phyloP scores from a whole-genome alignment of 495 filamentous ascomycete species.

The Glarea lozoyensis region DNA sequence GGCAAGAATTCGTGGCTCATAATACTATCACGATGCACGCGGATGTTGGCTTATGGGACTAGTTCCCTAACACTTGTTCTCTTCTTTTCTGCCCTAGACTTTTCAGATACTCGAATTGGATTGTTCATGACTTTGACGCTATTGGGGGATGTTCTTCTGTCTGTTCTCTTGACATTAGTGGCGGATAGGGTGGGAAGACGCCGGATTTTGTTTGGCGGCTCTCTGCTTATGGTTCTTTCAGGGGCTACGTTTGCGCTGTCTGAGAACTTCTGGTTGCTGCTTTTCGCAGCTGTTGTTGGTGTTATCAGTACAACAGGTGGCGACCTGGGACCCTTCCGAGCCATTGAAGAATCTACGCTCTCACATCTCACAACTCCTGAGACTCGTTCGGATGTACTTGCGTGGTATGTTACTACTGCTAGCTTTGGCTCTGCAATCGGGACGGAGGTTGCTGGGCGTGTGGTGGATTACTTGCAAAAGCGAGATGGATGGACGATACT shows the following conservation, averaged over 20 bases:
- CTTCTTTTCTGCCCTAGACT: constrained; percentile 56
- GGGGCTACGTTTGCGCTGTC: constrained; percentile 59
- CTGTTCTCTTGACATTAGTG: constrained; percentile 61
- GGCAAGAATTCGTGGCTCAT: constrained; percentile 61
- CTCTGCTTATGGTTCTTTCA: constrained; percentile 56
- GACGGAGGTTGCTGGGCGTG: constrained; percentile 56
- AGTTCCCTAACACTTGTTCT: constrained; percentile 71
- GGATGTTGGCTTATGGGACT: constrained; percentile 71
- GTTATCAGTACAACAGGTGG: constrained; percentile 75
- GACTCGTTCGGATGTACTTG: constrained; percentile 60
- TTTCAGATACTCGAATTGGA: constrained; percentile 62
- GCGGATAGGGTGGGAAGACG: constrained; percentile 67
- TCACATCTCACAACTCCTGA: constrained; percentile 59
- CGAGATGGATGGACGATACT: constrained; percentile 44
- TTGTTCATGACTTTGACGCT: constrained; percentile 84
- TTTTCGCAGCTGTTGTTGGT: constrained; percentile 65
- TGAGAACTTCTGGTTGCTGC: constrained; percentile 64
- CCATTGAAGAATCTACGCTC: constrained; percentile 71
- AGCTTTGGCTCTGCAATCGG: constrained; percentile 56
- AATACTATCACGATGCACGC: constrained; percentile 61
- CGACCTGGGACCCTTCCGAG: constrained; percentile 74
- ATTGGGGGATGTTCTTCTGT: constrained; percentile 69
- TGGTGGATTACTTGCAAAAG: constrained; percentile 43
- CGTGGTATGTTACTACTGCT: constrained; percentile 71
- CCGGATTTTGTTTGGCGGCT: constrained; percentile 54